phyloP scores from a whole-genome alignment of 176 grass and related monocot species.

The Raddia distichophylla region DNA sequence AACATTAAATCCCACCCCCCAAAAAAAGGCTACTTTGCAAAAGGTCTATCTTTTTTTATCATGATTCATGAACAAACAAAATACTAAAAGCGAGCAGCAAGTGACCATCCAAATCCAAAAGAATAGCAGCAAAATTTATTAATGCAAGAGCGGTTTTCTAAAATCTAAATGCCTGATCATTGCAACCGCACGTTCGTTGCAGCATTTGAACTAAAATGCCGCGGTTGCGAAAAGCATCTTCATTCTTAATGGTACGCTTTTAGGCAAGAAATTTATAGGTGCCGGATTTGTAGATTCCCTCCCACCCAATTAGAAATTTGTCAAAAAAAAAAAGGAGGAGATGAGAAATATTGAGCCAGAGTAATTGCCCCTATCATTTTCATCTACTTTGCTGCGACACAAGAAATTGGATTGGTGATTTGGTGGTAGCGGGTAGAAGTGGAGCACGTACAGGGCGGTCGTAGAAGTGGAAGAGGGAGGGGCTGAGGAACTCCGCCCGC shows the following conservation, averaged over 20 bases:
- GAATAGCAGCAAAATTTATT: neutral
- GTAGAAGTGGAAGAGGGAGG: slow-evolving; percentile 88
- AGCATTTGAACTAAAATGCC: neutral
- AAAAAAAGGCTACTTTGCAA: neutral
- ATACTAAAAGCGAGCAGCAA: neutral
- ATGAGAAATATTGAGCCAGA: neutral
- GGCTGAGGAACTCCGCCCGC: slow-evolving; percentile 84
- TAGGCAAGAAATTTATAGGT: neutral
- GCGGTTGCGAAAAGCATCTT: neutral
- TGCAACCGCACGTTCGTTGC: neutral
- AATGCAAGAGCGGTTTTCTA: neutral
- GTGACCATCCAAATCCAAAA: neutral
- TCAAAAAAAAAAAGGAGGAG: neutral
- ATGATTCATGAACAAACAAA: neutral
- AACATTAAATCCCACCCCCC: neutral
- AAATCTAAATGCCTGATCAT: neutral
- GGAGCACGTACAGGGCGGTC: slow-evolving; percentile 67
- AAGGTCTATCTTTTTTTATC: slow-evolving; percentile 9
- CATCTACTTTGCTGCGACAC: neutral
- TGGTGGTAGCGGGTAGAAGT: too few species aligned
- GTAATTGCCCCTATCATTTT: neutral
- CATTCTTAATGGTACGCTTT: neutral
- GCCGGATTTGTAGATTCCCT: neutral
- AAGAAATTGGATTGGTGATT: slow-evolving; percentile 8
- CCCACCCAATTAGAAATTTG: too few species aligned